Percentiles rank a stretch among this genome's conserved stretches.
phyloP scores from a whole-genome alignment of 2,329 filamentous ascomycete species.

The Nigrograna mackinnonii region DNA sequence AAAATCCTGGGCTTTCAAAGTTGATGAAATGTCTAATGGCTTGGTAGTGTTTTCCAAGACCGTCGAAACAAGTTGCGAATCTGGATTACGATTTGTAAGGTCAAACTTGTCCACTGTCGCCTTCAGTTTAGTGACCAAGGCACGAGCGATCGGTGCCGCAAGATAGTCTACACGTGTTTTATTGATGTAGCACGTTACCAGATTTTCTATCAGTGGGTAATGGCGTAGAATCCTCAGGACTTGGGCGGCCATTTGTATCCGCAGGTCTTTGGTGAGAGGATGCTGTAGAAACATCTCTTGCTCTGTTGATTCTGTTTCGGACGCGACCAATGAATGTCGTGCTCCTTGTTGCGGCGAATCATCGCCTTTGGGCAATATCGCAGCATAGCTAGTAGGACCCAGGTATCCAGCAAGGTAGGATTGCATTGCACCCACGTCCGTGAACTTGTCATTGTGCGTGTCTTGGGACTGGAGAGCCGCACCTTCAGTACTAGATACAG shows the following conservation, averaged over 20 bases:
- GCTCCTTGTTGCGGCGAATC: conserved; percentile 15
- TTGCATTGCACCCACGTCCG: not conserved
- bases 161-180: conserved; percentile 38
- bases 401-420: conserved; percentile 28
- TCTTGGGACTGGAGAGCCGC: no score
- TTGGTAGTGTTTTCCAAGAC: conserved; percentile 31
- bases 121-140: conserved; percentile 33
- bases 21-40: conserved; percentile 26
- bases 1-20: conserved; percentile 36
- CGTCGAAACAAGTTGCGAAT: conserved; percentile 23
- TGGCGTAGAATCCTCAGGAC: conserved; percentile 30
- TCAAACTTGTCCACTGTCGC: conserved; percentile 35
- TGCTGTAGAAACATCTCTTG: conserved; percentile 32
- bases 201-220: conserved; percentile 25
- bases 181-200: conserved; percentile 25
- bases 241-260: conserved; percentile 30
- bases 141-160: conserved; percentile 37
- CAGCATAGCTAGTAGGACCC: conserved; percentile 35
- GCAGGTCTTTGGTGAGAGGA: conserved; percentile 31
- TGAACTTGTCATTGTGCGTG: no score
- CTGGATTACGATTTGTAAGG: conserved; percentile 24
- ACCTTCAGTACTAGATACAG: no score
- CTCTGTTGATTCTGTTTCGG: conserved; percentile 28
- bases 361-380: conserved; percentile 31
- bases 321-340: conserved; percentile 25